Evolutionary conservation across 169 alveolate species (phyloP).

Genomic region (Plasmodium gaboni): DNA sequence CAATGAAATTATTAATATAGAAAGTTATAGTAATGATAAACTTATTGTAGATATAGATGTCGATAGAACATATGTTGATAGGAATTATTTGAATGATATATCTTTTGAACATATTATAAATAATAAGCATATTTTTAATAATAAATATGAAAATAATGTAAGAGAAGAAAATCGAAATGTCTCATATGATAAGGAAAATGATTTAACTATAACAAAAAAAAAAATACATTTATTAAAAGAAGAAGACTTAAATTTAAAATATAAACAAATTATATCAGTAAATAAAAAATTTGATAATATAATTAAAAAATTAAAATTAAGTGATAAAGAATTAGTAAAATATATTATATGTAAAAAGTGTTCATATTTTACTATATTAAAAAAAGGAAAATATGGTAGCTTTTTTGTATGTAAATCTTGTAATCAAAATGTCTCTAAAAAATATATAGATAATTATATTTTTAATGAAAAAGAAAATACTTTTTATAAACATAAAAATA

Average conservation of each 20-base stretch:
- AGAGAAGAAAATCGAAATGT: background rate
- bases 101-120: background rate
- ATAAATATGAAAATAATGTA: background rate
- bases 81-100: too few relatives aligned
- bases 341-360: conserved; percentile 22
- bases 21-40: background rate
- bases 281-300: conserved; percentile 6
- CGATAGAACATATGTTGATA: too few relatives aligned
- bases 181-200: background rate
- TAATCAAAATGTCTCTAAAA: conserved; percentile 11
- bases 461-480: conserved; percentile 25
- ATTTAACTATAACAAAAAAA: background rate
- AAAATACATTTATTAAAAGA: background rate
- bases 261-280: conserved; percentile 2
- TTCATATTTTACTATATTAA: background rate
- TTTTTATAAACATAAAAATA: conserved; percentile 16
- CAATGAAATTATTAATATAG: background rate
- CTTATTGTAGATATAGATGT: too few relatives aligned
- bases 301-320: conserved; percentile 34
- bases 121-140: background rate
- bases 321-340: conserved; percentile 2
- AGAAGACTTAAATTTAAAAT: conserved; percentile 18
- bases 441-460: conserved; percentile 18
- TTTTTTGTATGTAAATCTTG: conserved; percentile 30
- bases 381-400: conserved; percentile 40